A percentile compares a stretch with the other conserved stretches of the same genome.
Evolutionary conservation across 2,329 filamentous ascomycete genomes (phyloP).

Genomic region (Penicillium olsonii): DNA sequence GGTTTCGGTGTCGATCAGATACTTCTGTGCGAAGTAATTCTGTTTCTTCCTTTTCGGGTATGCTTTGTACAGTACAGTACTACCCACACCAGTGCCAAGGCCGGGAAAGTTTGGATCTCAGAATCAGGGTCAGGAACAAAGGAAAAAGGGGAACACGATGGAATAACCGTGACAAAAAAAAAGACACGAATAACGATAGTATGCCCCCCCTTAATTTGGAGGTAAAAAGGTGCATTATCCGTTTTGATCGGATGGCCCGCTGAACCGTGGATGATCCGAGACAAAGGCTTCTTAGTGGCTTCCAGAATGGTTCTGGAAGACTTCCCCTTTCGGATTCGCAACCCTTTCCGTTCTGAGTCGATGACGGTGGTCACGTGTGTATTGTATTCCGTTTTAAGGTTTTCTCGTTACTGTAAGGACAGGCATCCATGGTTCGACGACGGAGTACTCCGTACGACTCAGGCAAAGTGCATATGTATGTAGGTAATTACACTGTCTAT

Average conservation of each 20-base stretch:
- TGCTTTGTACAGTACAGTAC: neutral
- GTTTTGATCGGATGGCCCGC: neutral
- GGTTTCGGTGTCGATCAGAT: neutral
- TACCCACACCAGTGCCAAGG: conserved; percentile 3
- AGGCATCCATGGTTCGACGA: too few species aligned
- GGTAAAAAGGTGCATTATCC: neutral
- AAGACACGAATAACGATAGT: neutral
- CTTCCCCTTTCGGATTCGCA: conserved; percentile 26
- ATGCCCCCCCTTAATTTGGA: conserved; percentile 2
- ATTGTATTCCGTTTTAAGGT: too few species aligned
- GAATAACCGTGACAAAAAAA: neutral
- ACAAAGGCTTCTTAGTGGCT: conserved; percentile 26
- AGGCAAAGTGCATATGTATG: too few species aligned
- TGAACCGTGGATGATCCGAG: conserved; percentile 6
- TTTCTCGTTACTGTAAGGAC: too few species aligned
- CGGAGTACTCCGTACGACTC: too few species aligned
- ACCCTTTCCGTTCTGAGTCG: conserved; percentile 14
- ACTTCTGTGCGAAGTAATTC: neutral
- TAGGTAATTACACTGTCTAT: too few species aligned
- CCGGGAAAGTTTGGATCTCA: neutral
- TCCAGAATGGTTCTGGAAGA: conserved; percentile 36
- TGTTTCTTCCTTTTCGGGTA: neutral
- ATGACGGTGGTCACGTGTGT: conserved; percentile 7
- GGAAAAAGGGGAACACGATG: neutral
- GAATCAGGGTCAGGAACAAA: conserved; percentile 1